phyloP scores from a whole-genome alignment of 2,329 filamentous ascomycete genomes.

The Fonsecaea nubica region DNA sequence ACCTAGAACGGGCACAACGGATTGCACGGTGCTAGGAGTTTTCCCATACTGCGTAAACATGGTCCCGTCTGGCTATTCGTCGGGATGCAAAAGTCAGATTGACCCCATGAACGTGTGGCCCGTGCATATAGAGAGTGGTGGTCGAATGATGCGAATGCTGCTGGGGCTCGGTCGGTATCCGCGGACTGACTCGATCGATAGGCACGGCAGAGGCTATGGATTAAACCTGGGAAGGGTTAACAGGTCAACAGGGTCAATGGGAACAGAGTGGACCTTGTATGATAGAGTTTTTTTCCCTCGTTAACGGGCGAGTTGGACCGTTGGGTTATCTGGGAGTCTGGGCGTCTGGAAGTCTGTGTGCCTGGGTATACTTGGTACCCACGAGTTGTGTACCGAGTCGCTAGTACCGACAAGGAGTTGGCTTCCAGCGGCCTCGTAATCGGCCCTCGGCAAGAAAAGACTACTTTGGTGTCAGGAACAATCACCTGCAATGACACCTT shows the following conservation, averaged over 20 bases:
- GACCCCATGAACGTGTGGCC: not conserved
- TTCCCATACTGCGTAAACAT: conserved; percentile 12
- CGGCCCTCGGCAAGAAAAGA: conserved; percentile 7
- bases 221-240: not conserved
- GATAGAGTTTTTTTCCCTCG: conserved; percentile 4
- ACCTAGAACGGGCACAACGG: not conserved
- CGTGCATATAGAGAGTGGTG: not conserved
- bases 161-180: not conserved
- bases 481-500: not conserved
- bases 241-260: not conserved
- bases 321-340: no score
- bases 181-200: not conserved
- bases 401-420: no score
- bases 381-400: not conserved
- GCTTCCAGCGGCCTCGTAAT: no score
- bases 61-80: conserved; percentile 11
- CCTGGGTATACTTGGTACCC: not conserved
- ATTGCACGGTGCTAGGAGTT: not conserved
- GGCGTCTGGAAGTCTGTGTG: not conserved
- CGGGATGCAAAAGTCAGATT: conserved; percentile 7
- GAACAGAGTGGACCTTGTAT: not conserved
- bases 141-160: conserved; percentile 3
- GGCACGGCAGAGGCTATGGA: not conserved
- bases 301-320: not conserved
- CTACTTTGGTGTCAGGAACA: not conserved